Evolutionary conservation across 2,329 filamentous ascomycete species (phyloP), one percentile per base, ranked within the genome.

Genomic region (Phyllosticta citriasiana): DNA sequence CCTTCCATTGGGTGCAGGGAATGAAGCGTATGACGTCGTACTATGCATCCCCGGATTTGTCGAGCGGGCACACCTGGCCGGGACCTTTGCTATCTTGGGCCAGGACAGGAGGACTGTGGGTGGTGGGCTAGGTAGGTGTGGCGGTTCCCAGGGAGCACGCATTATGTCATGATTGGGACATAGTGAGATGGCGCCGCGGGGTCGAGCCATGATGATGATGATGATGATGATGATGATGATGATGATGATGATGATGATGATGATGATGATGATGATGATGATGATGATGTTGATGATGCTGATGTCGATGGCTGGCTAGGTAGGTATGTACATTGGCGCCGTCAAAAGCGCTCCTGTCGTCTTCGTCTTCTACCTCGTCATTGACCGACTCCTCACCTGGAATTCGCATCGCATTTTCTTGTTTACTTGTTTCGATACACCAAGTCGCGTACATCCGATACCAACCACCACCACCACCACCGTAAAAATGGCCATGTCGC

Each of bases 401-500:
- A n/a, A 6, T 47, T n/a, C n/a, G 12, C 40, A 6, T 47, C 4
- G 14, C 16, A 47, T 2, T 4, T 40, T 40, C n/a, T 47, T 6
- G 3, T 6, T 2, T 7, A 5, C 12, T 7, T 47, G 16, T 47
- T n/a, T 16, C 14, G 40, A 47, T 19, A 47, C 14, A 4, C 14
- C 40, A 47, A 5, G 5, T n/a, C 40, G 9, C 27, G 3, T 30
- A 30, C 27, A 4, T 30, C 27, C 27, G 5, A 30, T 6, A 30
- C 27, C 27, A 30, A 30, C 6, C 27, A 30, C 33, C 6, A 40
- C 14, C 7, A 54, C n/a, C 14, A 14, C 7, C n/a, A 3, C 53
- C 19, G 40, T 40, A 52, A 76, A 58, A 27, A 87, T 86, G 79
- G 78, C 83, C 25, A 71, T 82, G 60, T 79, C 84, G 59, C 85